Base-by-base conservation (phyloP, 257 asterid species). In the Forsythia viridissima region DNA sequence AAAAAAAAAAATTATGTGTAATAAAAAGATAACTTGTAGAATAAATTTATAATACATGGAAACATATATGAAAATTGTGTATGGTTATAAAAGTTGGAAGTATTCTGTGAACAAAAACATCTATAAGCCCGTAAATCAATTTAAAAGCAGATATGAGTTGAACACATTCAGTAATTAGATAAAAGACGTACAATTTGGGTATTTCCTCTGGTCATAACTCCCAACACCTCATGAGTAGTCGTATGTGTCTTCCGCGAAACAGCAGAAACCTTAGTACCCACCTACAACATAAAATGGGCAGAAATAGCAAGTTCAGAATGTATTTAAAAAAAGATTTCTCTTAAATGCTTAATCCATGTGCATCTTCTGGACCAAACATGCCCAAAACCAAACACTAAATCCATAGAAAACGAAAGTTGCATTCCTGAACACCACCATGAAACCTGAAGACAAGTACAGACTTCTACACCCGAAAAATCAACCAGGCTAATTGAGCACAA, bases 241-340 rank as follows among this genome's bases (percentile, higher is more conserved):
- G 99, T 93, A 81, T 93, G 88, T 18, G 75, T 80, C 90, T 95
- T 95, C 91, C 99, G 80, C 13, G 98, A 95, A 80, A 95, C 99
- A 74, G 97, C 99, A 36, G 98, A 87, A 79, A 95, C 97, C 82
- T 93, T 95, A 70, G 89, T 88, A 84, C 97, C 99, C 87, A 93
- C 97, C 99, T 95, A 77, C 69, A 70, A 75, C 30, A 24, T 38
- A 55, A 52, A 39, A 7, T 30, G 30, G 34, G 15, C 63, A 65
- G 71, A 34, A 37, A 78, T 36, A 43, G 78, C 46, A 74, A 30
- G 12, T 77, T 79, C 70, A 82, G 71, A 73, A 37, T 69, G 44
- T 9, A 52, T 71, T 18, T 16, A 4, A 15, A 71, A n/a, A 16
- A 13, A 15, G 42, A 20, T 44, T 44, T 46, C 30, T 46, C 38